phyloP scores from a whole-genome alignment of 306 rosid species.

The Cicer judaicum region DNA sequence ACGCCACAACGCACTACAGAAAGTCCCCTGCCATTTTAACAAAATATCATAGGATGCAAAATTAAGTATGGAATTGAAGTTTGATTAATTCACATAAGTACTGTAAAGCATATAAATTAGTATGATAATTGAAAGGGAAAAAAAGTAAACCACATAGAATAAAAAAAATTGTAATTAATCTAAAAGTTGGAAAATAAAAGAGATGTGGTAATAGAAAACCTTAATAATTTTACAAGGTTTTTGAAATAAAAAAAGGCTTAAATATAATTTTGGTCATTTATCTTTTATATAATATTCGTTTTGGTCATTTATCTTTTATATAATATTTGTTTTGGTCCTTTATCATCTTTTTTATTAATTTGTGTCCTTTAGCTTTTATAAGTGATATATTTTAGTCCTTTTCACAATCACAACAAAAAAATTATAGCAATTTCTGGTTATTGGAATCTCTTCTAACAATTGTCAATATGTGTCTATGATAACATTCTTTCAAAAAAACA shows the following conservation, averaged over 20 bases:
- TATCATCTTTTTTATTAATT: no score
- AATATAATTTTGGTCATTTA: no score
- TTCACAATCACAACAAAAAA: no score
- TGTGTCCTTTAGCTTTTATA: no score
- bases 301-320: no score
- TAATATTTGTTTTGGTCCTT: no score
- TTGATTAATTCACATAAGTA: neutral
- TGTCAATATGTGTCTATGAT: no score
- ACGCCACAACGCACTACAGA: slow-evolving; percentile 82
- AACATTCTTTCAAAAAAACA: no score
- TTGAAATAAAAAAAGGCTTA: neutral
- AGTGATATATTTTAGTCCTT: no score
- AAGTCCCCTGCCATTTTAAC: slow-evolving; percentile 75
- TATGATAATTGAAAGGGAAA: neutral
- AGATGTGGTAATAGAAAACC: neutral
- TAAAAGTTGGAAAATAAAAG: slow-evolving; percentile 15
- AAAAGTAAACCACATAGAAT: neutral
- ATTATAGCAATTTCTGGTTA: no score
- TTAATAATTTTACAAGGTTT: slow-evolving; percentile 18
- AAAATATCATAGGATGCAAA: slow-evolving; percentile 37
- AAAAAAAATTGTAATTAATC: neutral
- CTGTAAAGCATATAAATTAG: neutral
- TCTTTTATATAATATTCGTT: no score
- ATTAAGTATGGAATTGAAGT: slow-evolving; percentile 26
- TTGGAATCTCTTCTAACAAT: no score